Evolutionary conservation across 1,284 basidiomycete species (phyloP).

Genomic region (Sanghuangporus baumii): DNA sequence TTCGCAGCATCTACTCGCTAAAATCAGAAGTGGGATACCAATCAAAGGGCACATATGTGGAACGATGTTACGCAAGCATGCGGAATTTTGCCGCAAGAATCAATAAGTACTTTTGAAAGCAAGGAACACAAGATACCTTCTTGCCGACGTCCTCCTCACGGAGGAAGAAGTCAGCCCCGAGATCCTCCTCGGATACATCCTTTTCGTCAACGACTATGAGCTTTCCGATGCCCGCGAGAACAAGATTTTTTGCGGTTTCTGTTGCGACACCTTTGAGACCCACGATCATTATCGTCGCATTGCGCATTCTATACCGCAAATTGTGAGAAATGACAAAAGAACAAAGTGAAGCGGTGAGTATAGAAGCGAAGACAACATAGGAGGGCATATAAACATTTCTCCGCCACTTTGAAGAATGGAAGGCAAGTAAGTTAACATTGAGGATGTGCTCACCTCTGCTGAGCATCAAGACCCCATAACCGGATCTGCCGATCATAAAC

Average conservation of each 20-base stretch:
- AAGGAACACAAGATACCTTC: slow-evolving; percentile 52
- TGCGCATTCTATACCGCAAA: slow-evolving; percentile 70
- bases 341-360: slow-evolving; percentile 18
- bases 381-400: not conserved
- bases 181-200: slow-evolving; percentile 68
- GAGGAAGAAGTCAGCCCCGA: slow-evolving; percentile 92
- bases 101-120: not conserved
- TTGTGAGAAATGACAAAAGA: slow-evolving; percentile 8
- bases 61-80: slow-evolving; percentile 27
- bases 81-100: slow-evolving; percentile 15
- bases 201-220: slow-evolving; percentile 63
- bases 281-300: slow-evolving; percentile 84
- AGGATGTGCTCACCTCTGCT: slow-evolving; percentile 66
- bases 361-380: not conserved
- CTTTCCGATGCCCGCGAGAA: slow-evolving; percentile 72
- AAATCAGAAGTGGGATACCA: slow-evolving; percentile 11
- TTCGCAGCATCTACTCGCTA: slow-evolving; percentile 84
- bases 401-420: not conserved
- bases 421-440: not conserved
- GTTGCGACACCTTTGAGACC: slow-evolving; percentile 83
- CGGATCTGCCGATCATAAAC: slow-evolving; percentile 97
- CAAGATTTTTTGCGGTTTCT: slow-evolving; percentile 96
- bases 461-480: slow-evolving; percentile 96
- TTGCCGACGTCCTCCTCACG: slow-evolving; percentile 87
- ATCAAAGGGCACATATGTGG: slow-evolving; percentile 29